These are phyloP conservation scores for Crithidia brevicula DNA, from an alignment of 208 protist genomes.

Conservation along the genomic window DNA sequence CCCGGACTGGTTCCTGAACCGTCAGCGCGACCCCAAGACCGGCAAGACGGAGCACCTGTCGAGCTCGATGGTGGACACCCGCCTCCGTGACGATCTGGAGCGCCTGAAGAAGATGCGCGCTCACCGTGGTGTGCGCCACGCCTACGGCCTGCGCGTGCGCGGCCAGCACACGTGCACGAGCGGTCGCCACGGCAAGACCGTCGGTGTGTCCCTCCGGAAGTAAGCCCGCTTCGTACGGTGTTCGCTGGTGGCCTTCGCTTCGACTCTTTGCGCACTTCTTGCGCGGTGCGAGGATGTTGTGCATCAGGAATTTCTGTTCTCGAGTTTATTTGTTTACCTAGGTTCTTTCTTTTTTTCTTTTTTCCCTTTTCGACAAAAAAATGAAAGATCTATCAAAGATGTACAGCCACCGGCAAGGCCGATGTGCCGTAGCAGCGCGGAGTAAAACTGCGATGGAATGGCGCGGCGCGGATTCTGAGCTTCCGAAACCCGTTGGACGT, in stretches of 20 bases:
- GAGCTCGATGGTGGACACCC: slow-evolving; percentile 97
- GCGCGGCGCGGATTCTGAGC: too few relatives aligned
- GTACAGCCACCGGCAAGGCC: too few relatives aligned
- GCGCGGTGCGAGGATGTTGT: not conserved
- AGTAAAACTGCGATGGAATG: too few relatives aligned
- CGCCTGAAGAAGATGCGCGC: slow-evolving; percentile 99
- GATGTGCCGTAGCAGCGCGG: too few relatives aligned
- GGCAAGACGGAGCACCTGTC: slow-evolving; percentile 98
- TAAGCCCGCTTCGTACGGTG: too few relatives aligned
- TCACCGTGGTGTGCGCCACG: slow-evolving; percentile 99
- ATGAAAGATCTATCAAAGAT: not conserved
- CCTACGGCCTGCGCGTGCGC: slow-evolving; percentile 98
- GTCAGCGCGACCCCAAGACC: slow-evolving; percentile 98
- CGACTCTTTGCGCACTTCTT: not conserved
- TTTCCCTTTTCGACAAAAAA: slow-evolving; percentile 14
- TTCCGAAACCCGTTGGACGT: too few relatives aligned
- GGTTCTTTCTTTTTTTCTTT: slow-evolving; percentile 31
- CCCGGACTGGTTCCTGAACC: slow-evolving; percentile 99
- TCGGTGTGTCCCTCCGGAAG: slow-evolving; percentile 84
- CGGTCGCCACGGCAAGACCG: slow-evolving; percentile 96
- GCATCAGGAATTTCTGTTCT: slow-evolving; percentile 6
- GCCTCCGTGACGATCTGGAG: slow-evolving; percentile 99
- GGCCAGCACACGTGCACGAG: slow-evolving; percentile 99
- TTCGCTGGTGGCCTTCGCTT: too few relatives aligned
- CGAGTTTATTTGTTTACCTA: slow-evolving; percentile 12